A percentile compares a stretch with the other conserved stretches of the same genome.
phyloP scores from a whole-genome alignment of 371 early-diverging fungal species.

The Rhizomucor miehei region DNA sequence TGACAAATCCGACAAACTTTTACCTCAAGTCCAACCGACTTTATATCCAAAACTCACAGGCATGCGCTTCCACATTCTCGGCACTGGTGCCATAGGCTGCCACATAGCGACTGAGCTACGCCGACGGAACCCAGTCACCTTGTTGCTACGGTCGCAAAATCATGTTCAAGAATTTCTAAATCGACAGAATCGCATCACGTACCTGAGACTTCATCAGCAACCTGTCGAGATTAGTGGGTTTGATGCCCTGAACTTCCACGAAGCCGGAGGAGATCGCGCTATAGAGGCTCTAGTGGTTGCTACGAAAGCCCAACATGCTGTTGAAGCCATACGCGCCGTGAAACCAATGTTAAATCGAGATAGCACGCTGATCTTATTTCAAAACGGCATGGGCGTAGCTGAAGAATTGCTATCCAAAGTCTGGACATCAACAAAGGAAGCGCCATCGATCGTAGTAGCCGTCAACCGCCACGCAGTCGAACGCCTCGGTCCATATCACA shows the following conservation, averaged over 20 bases:
- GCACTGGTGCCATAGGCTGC: conserved; percentile 48
- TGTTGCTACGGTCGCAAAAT: conserved; percentile 27
- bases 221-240: conserved; percentile 11
- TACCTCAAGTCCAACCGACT: too few relatives aligned
- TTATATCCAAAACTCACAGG: too few relatives aligned
- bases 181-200: conserved; percentile 22
- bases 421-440: conserved; percentile 20
- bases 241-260: conserved; percentile 5
- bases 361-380: conserved; percentile 51
- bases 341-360: conserved; percentile 27
- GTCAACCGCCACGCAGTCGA: conserved; percentile 56
- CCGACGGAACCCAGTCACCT: conserved; percentile 23
- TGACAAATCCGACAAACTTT: too few relatives aligned
- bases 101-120: conserved; percentile 29
- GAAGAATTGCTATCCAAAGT: conserved; percentile 43
- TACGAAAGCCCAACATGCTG: conserved; percentile 50
- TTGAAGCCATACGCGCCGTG: conserved; percentile 38
- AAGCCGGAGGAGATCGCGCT: conserved; percentile 1
- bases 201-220: conserved; percentile 7
- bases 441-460: conserved; percentile 47
- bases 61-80: conserved; percentile 44
- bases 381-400: conserved; percentile 66
- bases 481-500: conserved; percentile 34
- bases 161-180: conserved; percentile 22
- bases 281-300: conserved; percentile 29